A percentile compares a stretch with the other conserved stretches of the same genome.
Evolutionary conservation across 345 rosid genomes (phyloP).

Genomic region (Salix viminalis): DNA sequence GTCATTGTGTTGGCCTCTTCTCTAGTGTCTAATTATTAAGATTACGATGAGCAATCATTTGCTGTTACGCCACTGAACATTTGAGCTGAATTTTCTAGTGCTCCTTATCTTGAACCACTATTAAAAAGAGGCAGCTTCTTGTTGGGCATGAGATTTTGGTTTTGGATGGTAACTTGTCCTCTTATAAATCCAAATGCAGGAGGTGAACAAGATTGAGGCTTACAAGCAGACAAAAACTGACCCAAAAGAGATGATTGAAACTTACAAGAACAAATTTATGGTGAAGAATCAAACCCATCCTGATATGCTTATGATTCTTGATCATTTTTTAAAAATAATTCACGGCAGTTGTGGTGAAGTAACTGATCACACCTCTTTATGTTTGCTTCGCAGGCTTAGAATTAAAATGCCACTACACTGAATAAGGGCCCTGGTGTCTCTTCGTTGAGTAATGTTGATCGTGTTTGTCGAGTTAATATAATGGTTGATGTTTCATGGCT

Average conservation of each 20-base stretch:
- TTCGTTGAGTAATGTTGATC: too few species aligned
- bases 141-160: neutral
- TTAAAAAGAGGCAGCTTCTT: neutral
- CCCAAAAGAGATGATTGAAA: conserved; percentile 45
- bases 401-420: too few species aligned
- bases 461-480: too few species aligned
- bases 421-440: too few species aligned
- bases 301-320: neutral
- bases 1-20: too few species aligned
- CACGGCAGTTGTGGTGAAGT: neutral
- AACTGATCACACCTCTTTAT: neutral
- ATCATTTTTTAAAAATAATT: neutral
- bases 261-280: conserved; percentile 41
- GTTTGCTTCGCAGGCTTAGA: neutral
- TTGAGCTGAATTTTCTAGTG: too few species aligned
- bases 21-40: too few species aligned
- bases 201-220: conserved; percentile 62
- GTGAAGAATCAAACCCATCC: conserved; percentile 23
- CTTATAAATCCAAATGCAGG: conserved; percentile 34
- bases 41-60: too few species aligned
- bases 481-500: too few species aligned
- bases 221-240: conserved; percentile 61
- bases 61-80: too few species aligned
- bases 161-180: neutral
- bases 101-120: neutral